These are phyloP conservation scores for Dissophora ornata DNA, from an alignment of 192 early-diverging fungal species.

Conservation along the genomic window DNA sequence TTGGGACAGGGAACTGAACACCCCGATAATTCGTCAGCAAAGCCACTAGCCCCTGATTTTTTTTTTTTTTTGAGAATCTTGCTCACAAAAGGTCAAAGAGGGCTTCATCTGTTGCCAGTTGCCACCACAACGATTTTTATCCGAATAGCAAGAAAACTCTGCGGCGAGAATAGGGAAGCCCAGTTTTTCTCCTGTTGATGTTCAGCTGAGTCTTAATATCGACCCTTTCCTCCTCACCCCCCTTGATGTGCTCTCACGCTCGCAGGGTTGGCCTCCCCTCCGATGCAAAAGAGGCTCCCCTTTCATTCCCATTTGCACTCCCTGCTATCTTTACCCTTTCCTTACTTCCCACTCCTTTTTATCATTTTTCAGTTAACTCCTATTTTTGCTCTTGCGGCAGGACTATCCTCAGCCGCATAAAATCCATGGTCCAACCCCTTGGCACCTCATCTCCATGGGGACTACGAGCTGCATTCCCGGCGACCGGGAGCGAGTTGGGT, in stretches of 20 bases:
- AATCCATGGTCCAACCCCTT: conserved; percentile 12
- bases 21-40: not conserved
- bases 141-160: no score
- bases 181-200: no score
- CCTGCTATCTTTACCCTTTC: conserved; percentile 9
- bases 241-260: conserved; percentile 6
- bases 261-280: conserved; percentile 3
- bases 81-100: no score
- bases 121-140: no score
- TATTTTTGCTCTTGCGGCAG: conserved; percentile 32
- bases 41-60: conserved; percentile 32
- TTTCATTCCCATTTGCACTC: conserved; percentile 27
- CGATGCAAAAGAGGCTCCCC: conserved; percentile 13
- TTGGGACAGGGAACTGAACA: no score
- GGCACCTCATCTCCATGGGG: conserved; percentile 6
- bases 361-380: conserved; percentile 32
- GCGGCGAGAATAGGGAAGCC: no score
- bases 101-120: no score
- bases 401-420: conserved; percentile 15
- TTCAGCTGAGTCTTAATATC: no score
- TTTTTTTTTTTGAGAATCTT: no score
- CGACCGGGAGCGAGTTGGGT: not conserved
- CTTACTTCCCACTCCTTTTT: conserved; percentile 49
- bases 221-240: not conserved
- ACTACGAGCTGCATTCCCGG: conserved; percentile 1